A percentile compares a stretch with the other conserved stretches of the same genome.
phyloP scores from a whole-genome alignment of 2,329 filamentous ascomycete genomes.

The Xylariaceae sp. region DNA sequence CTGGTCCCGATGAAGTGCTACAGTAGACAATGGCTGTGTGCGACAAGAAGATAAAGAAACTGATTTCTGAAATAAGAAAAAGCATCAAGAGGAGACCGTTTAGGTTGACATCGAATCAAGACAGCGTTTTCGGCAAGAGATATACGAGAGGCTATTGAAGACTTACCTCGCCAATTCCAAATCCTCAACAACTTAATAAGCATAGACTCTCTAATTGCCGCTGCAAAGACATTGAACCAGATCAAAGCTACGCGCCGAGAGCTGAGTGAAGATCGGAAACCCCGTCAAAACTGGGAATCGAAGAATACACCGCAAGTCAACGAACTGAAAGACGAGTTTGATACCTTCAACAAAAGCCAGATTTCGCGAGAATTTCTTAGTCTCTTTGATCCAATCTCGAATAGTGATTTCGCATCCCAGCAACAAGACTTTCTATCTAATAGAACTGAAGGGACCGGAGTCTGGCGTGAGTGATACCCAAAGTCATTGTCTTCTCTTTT shows the following conservation, averaged over 20 bases:
- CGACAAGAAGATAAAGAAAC: background rate
- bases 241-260: background rate
- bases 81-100: background rate
- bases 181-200: background rate
- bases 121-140: background rate
- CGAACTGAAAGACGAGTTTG: background rate
- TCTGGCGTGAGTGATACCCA: no score
- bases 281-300: constrained; percentile 1
- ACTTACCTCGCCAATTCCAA: background rate
- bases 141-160: background rate
- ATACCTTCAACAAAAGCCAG: background rate
- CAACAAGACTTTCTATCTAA: constrained; percentile 1
- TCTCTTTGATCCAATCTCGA: constrained; percentile 1
- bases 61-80: background rate
- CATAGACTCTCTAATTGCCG: background rate
- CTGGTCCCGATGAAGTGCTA: background rate
- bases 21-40: background rate
- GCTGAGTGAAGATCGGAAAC: background rate
- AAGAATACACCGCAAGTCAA: background rate
- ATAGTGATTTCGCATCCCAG: background rate
- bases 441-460: background rate
- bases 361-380: background rate
- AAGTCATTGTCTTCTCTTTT: no score
- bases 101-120: constrained; percentile 1
- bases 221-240: background rate